phyloP scores from a whole-genome alignment of 2,329 filamentous ascomycete genomes.

The Trichocomaceae sp. region DNA sequence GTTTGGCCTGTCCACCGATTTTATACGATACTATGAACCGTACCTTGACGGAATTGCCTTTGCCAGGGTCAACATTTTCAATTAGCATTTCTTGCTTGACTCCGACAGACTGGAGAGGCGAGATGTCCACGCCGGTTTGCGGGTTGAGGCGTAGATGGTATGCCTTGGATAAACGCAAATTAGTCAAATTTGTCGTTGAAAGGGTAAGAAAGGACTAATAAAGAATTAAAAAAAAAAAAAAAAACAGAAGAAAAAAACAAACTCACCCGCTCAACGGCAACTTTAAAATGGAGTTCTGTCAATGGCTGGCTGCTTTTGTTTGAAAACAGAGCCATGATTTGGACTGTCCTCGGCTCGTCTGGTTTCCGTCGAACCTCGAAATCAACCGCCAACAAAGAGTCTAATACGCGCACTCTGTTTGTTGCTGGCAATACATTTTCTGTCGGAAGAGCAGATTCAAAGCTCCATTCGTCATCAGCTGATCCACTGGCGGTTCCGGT shows the following conservation, averaged over 20 bases:
- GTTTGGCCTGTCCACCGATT: conserved; percentile 55
- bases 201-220: neutral
- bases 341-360: conserved; percentile 52
- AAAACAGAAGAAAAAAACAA: no score
- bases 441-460: conserved; percentile 72
- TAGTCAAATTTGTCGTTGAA: neutral
- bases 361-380: conserved; percentile 60
- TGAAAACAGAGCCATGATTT: conserved; percentile 72
- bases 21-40: conserved; percentile 82
- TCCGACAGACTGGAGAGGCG: conserved; percentile 64
- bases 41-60: conserved; percentile 77
- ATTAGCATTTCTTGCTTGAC: conserved; percentile 77
- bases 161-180: conserved; percentile 46
- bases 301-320: conserved; percentile 69
- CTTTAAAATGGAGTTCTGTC: conserved; percentile 76
- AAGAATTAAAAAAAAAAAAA: neutral
- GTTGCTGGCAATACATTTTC: conserved; percentile 51
- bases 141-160: conserved; percentile 76
- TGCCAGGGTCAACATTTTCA: conserved; percentile 63
- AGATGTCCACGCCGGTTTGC: conserved; percentile 71
- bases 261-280: conserved; percentile 84
- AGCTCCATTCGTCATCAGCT: conserved; percentile 85
- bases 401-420: conserved; percentile 61
- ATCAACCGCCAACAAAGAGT: conserved; percentile 64
- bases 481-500: conserved; percentile 16